Evolutionary conservation across 2,329 filamentous ascomycete species (phyloP).

Genomic region (Ceratocystis ficicola): DNA sequence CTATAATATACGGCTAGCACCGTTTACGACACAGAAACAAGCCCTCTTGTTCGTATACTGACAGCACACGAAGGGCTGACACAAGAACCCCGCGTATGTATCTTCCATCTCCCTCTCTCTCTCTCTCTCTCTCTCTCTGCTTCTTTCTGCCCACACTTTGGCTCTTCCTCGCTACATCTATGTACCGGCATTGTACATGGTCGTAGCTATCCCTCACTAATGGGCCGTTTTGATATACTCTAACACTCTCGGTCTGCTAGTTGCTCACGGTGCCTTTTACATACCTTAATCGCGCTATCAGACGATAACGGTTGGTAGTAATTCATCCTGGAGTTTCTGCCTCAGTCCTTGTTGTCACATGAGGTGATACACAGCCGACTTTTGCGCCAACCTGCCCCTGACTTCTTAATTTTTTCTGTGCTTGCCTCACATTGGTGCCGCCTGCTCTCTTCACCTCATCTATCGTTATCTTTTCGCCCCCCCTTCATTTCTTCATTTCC

Average conservation of each 20-base stretch:
- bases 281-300: background rate
- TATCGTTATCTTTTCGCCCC: background rate
- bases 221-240: background rate
- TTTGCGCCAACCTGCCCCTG: background rate
- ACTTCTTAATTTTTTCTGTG: background rate
- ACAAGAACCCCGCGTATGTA: background rate
- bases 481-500: background rate
- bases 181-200: background rate
- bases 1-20: too few relatives aligned
- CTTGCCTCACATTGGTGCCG: background rate
- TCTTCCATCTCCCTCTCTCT: background rate
- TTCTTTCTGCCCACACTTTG: slow-evolving; percentile 2
- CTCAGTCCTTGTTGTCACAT: background rate
- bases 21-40: background rate
- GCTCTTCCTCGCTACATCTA: background rate
- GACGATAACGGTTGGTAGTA: background rate
- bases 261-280: background rate
- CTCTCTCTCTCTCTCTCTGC: too few relatives aligned
- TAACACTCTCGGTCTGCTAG: background rate
- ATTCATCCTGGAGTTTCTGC: background rate
- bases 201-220: background rate
- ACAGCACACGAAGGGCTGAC: slow-evolving; percentile 9
- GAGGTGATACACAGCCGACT: background rate
- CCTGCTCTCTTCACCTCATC: background rate
- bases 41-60: slow-evolving; percentile 1